A percentile compares a stretch with the other conserved stretches of the same genome.
Conservation (phyloP, 106 monocot species). For the Allium fistulosum region DNA sequence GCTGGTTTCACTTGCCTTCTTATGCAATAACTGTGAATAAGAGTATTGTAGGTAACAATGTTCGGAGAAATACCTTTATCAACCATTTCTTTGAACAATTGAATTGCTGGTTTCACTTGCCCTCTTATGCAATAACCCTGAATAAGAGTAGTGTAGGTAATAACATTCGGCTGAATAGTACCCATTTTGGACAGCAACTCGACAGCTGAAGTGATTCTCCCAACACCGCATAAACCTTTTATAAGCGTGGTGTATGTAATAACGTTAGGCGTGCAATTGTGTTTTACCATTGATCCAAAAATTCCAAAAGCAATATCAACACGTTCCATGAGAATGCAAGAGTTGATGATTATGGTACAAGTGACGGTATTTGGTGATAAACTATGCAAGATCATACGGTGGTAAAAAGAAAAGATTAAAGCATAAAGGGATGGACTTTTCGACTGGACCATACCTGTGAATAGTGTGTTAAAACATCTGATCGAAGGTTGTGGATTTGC, state of each 20-base stretch:
- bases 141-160: constrained; percentile 16
- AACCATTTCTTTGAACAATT: background rate
- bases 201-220: constrained; percentile 10
- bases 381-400: background rate
- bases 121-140: background rate
- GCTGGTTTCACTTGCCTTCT: constrained; percentile 14
- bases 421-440: background rate
- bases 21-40: constrained; percentile 9
- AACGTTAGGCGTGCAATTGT: constrained; percentile 12
- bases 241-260: constrained; percentile 26
- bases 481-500: constrained; percentile 13
- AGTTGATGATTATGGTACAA: constrained; percentile 10
- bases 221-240: constrained; percentile 20
- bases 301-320: constrained; percentile 14
- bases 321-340: constrained; percentile 11
- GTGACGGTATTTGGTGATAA: constrained; percentile 9
- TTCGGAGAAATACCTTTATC: constrained; percentile 12
- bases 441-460: background rate
- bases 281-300: constrained; percentile 14
- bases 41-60: constrained; percentile 9
- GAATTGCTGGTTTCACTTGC: background rate
- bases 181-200: constrained; percentile 25
- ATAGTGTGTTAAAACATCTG: constrained; percentile 2
- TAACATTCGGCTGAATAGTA: constrained; percentile 10
- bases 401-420: constrained; percentile 4